phyloP scores from a whole-genome alignment of 139 green algal species.

The Ostreobium quekettii region DNA sequence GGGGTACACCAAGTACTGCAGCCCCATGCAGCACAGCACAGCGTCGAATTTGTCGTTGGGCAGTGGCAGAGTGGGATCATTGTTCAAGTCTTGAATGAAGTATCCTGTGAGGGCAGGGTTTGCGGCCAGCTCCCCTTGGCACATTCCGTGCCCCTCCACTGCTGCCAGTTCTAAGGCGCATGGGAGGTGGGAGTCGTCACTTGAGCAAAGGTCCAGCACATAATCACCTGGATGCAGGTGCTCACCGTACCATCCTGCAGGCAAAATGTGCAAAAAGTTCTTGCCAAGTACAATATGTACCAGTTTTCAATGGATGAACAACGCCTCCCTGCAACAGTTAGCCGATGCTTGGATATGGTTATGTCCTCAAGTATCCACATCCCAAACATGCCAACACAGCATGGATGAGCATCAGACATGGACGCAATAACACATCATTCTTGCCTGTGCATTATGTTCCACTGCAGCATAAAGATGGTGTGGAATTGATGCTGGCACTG shows the following conservation, averaged over 20 bases:
- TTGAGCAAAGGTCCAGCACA: slow-evolving; percentile 28
- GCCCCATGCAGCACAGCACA: slow-evolving; percentile 25
- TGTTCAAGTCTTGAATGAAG: slow-evolving; percentile 28
- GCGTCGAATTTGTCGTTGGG: slow-evolving; percentile 17
- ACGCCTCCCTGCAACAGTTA: too few species aligned
- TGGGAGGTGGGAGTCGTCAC: slow-evolving; percentile 19
- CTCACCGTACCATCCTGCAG: not conserved
- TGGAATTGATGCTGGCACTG: too few species aligned
- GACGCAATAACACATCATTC: too few species aligned
- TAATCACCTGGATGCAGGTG: not conserved
- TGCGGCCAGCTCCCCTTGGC: slow-evolving; percentile 13
- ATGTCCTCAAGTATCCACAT: too few species aligned
- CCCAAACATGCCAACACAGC: too few species aligned
- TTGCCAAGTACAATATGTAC: too few species aligned
- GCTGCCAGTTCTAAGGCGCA: not conserved
- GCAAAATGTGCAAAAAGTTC: not conserved
- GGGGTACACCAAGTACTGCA: slow-evolving; percentile 22
- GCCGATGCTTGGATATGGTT: too few species aligned
- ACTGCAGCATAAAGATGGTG: too few species aligned
- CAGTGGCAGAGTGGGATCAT: slow-evolving; percentile 1
- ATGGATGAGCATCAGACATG: too few species aligned
- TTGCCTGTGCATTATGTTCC: too few species aligned
- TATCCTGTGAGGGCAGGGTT: slow-evolving; percentile 8
- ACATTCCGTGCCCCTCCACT: slow-evolving; percentile 22
- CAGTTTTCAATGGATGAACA: too few species aligned